These are phyloP conservation scores for Immersiporthe knoxdaviesiana DNA, from an alignment of 2,329 filamentous ascomycete species.

Conservation along the genomic window DNA sequence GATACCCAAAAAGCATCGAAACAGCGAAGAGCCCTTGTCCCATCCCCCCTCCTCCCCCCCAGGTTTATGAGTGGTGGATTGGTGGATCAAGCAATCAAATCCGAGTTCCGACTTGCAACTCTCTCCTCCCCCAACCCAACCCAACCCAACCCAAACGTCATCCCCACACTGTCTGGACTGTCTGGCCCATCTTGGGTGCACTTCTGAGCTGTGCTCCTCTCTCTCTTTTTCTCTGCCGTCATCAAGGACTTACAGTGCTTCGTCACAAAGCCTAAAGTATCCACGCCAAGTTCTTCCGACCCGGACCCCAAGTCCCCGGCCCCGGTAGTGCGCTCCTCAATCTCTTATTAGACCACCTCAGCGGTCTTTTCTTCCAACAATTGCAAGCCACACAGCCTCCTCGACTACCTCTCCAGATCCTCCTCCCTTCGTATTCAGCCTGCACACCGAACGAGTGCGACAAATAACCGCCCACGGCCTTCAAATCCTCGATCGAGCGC, in stretches of 20 bases:
- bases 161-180: constrained; percentile 14
- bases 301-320: constrained; percentile 7
- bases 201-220: background rate
- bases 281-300: constrained; percentile 15
- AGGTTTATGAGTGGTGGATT: constrained; percentile 27
- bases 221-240: constrained; percentile 5
- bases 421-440: background rate
- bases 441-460: background rate
- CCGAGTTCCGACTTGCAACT: constrained; percentile 17
- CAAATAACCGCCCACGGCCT: background rate
- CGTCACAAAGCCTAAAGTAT: background rate
- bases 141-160: constrained; percentile 13
- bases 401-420: background rate
- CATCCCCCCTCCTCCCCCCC: background rate
- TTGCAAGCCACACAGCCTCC: background rate
- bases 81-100: constrained; percentile 30
- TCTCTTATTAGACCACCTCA: constrained; percentile 14
- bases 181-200: background rate
- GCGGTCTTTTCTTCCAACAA: background rate
- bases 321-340: constrained; percentile 12
- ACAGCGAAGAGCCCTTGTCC: constrained; percentile 14
- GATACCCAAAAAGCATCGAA: constrained; percentile 12
- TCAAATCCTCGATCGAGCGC: background rate
- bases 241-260: constrained; percentile 2
- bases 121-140: too few relatives aligned